These are phyloP conservation scores for Candida tunisiensis DNA, from an alignment of 1,139 yeast genomes.

Conservation along the genomic window DNA sequence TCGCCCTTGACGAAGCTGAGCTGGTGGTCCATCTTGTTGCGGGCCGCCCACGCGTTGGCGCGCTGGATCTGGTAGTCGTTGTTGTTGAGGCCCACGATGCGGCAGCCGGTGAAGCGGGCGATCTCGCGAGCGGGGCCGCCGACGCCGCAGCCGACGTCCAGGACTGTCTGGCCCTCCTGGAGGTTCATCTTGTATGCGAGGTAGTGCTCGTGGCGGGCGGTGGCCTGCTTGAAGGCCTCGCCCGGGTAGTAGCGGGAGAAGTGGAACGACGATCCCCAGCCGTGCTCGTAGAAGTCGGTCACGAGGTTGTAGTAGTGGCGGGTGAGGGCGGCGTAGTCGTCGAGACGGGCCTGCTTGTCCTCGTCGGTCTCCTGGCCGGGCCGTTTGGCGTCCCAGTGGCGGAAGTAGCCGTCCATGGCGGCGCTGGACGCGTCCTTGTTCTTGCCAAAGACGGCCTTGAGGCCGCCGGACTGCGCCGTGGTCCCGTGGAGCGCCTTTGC, in stretches of 20 bases:
- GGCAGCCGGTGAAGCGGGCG: constrained; percentile 75
- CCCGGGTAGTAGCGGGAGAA: constrained; percentile 88
- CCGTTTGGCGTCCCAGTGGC: constrained; percentile 67
- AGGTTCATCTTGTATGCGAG: constrained; percentile 78
- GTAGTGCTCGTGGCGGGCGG: constrained; percentile 94
- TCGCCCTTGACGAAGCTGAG: constrained; percentile 89
- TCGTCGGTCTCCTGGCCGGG: constrained; percentile 48
- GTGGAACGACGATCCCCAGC: constrained; percentile 99
- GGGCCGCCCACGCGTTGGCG: constrained; percentile 68
- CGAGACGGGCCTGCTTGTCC: constrained; percentile 50
- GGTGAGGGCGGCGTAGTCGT: constrained; percentile 78
- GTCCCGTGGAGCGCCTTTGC: constrained; percentile 78
- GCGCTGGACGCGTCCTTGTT: constrained; percentile 63
- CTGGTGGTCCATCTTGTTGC: constrained; percentile 49
- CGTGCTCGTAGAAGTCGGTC: constrained; percentile 94
- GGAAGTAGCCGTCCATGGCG: constrained; percentile 82
- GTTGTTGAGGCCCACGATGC: constrained; percentile 83
- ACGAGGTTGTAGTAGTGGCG: constrained; percentile 94
- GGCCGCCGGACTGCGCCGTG: constrained; percentile 50
- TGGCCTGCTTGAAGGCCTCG: constrained; percentile 86
- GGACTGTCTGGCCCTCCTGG: constrained; percentile 64
- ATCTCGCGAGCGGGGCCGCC: constrained; percentile 99
- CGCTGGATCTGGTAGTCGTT: constrained; percentile 91
- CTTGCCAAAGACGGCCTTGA: constrained; percentile 62
- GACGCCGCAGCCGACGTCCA: constrained; percentile 98